Percentiles rank a stretch among this genome's conserved stretches.
Evolutionary conservation across 2,329 filamentous ascomycete species (phyloP).

Genomic region (Rutstroemia sp.): DNA sequence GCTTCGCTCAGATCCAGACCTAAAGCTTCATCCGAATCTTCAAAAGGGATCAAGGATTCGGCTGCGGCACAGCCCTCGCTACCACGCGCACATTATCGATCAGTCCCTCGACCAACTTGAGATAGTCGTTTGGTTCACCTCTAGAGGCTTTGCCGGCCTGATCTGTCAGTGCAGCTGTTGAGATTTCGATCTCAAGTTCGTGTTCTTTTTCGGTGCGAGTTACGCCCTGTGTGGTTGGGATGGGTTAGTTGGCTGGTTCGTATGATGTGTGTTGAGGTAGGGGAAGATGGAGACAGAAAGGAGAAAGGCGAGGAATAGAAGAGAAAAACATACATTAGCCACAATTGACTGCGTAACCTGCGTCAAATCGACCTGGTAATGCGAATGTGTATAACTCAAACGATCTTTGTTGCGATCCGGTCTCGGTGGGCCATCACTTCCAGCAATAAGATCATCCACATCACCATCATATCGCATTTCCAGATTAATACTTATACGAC

Average conservation of each 20-base stretch:
- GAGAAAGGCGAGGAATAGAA: not conserved
- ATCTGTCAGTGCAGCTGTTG: slow-evolving; percentile 53
- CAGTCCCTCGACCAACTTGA: slow-evolving; percentile 63
- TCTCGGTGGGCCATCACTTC: slow-evolving; percentile 31
- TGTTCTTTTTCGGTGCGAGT: slow-evolving; percentile 54
- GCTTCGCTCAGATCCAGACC: too few relatives aligned
- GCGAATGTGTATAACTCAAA: slow-evolving; percentile 80
- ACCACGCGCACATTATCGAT: slow-evolving; percentile 52
- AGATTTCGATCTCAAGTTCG: slow-evolving; percentile 73
- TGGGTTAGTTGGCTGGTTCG: too few relatives aligned
- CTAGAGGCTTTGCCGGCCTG: slow-evolving; percentile 52
- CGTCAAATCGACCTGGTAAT: slow-evolving; percentile 86
- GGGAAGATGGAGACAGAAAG: slow-evolving; percentile 2
- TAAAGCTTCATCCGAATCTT: not conserved
- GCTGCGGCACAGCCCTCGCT: slow-evolving; percentile 8
- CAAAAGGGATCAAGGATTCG: not conserved
- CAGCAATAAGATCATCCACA: slow-evolving; percentile 42
- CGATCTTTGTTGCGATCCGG: slow-evolving; percentile 78
- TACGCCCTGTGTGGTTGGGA: slow-evolving; percentile 11
- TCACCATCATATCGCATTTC: slow-evolving; percentile 82
- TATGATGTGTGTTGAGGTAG: too few relatives aligned
- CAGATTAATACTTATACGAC: slow-evolving; percentile 87
- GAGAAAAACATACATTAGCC: slow-evolving; percentile 25
- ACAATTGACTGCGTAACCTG: slow-evolving; percentile 78
- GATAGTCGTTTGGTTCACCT: slow-evolving; percentile 49